Evolutionary conservation across 345 rosid species (phyloP), one percentile per base, ranked within the genome.

Genomic region (Pistacia vera): DNA sequence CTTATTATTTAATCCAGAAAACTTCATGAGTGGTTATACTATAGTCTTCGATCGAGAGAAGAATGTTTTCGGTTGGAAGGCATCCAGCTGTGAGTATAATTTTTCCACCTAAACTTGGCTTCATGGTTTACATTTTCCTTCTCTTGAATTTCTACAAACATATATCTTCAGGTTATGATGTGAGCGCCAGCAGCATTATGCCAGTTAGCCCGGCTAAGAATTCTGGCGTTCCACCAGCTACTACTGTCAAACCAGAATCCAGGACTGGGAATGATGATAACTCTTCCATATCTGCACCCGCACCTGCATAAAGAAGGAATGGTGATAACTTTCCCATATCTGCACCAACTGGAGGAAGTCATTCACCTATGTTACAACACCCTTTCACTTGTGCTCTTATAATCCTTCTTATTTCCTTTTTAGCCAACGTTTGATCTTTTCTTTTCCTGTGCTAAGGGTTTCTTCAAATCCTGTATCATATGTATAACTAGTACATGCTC

Each of bases 21-120:
- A 93, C 84, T 91, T 93, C 85, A 90, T 93, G 98, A 90, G 86
- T 0, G 95, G 93, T 66, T 86, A 93, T 70, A 89, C 78, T 0
- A 75, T 93, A 35, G 86, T 93, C 70, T 94, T 94, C 68, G 85
- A 91, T 78, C 90, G 91, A 1, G 95, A 91, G 80, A 89, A 83
- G 75, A 83, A 85, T 61, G 63, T 83, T 28, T 83, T 93, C 36
- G 91, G 93, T 12, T 93, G 97, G 97, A 91, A 74, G 82, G 81
- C 73, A 81, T 86, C 97, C 63, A 68, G 89, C 74, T 93, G 98
- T 93, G 86, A 89, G 97, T 83, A 65, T 36, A 4, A 38, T 41
- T 11, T 13, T 48, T 51, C 33, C 44, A 2, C 33, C 35, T 52
- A 1, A 4, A 49, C 48, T 20, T 49, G 38, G 8, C 44, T 25